Evolutionary conservation across 352 stramenopile species (phyloP), one percentile per base, ranked within the genome.

Genomic region (Phytophthora parvispora): DNA sequence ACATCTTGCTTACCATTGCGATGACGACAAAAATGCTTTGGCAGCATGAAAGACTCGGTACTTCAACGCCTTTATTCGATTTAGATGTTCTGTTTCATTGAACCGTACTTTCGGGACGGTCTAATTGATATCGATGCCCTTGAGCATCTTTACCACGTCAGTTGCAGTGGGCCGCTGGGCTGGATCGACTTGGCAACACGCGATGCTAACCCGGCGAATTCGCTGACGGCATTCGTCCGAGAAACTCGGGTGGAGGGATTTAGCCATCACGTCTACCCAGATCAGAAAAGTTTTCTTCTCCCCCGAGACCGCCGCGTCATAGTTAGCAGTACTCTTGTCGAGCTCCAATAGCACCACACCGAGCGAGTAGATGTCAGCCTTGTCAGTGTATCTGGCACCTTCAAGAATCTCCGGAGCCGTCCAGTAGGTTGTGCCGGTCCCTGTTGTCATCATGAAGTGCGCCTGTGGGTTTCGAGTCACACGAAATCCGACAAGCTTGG

Each of bases 401-500:
- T 45, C 38, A 5, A 24, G 12, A 10, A 45, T 18, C 22, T 45
- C 38, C 18, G 38, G 38, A 6, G 38, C 38, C 6, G 15, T 18
- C 38, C 38, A 45, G 38, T 18, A 2, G 16, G 13, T 3, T 8
- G 38, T 12, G 12, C 16, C 18, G 4, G 6, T 22, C 6, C 31
- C 48, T 45, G 38, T 13, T 20, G 38, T 20, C 38, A 75, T 76
- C 1, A 83, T n/a, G n/a, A n/a, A 57, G 10, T 36, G 10, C 31
- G 6, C 34, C n/a, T 15, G 8, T 42, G 5, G 10, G 15, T 16
- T 22, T 13, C 38, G 38, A 45, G 15, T 45, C 18, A 45, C 15
- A 16, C 38, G 15, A 20, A 45, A 45, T 8, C 18, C 38, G 9
- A 45, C 6, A 22, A 45, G 38, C 48, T 81, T 80, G 29, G 92